A percentile compares a stretch with the other conserved stretches of the same genome.
These are phyloP conservation scores for Hygrophila difformis DNA, from an alignment of 257 asterid species.

Conservation along the genomic window DNA sequence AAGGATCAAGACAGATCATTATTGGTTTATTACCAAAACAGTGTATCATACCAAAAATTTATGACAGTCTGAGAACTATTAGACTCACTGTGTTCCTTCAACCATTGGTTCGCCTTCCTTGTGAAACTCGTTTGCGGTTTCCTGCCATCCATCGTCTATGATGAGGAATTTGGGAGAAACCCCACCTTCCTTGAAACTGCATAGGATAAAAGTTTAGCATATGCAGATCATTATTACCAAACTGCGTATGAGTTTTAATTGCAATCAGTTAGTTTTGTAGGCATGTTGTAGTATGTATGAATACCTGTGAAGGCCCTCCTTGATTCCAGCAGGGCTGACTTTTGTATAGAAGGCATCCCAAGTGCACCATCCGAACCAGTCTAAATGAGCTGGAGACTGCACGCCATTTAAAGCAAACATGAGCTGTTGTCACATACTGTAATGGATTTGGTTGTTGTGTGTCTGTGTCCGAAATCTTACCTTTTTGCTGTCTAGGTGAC, in stretches of 20 bases:
- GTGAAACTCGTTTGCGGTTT: constrained; percentile 30
- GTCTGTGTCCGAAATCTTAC: not conserved
- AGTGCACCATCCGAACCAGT: constrained; percentile 42
- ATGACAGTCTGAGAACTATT: too few species aligned
- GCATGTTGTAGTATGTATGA: too few species aligned
- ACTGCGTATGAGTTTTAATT: too few species aligned
- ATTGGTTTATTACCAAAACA: not conserved
- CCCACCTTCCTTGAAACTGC: constrained; percentile 40
- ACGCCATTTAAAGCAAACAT: too few species aligned
- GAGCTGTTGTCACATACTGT: too few species aligned
- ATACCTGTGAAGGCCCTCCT: constrained; percentile 39
- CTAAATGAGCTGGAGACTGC: constrained; percentile 33
- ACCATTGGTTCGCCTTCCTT: constrained; percentile 31
- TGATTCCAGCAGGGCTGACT: constrained; percentile 29
- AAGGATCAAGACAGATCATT: too few species aligned
- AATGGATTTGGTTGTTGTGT: too few species aligned
- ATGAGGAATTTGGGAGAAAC: constrained; percentile 40
- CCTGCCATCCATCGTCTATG: constrained; percentile 75
- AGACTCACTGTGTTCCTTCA: constrained; percentile 45
- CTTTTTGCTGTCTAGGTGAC: not conserved
- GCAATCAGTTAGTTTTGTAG: too few species aligned
- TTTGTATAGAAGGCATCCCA: constrained; percentile 41
- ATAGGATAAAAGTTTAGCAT: not conserved
- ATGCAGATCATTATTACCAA: too few species aligned
- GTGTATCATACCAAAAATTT: not conserved